phyloP scores from a whole-genome alignment of 192 early-diverging fungal species.

The Irineochytrium annulatum region DNA sequence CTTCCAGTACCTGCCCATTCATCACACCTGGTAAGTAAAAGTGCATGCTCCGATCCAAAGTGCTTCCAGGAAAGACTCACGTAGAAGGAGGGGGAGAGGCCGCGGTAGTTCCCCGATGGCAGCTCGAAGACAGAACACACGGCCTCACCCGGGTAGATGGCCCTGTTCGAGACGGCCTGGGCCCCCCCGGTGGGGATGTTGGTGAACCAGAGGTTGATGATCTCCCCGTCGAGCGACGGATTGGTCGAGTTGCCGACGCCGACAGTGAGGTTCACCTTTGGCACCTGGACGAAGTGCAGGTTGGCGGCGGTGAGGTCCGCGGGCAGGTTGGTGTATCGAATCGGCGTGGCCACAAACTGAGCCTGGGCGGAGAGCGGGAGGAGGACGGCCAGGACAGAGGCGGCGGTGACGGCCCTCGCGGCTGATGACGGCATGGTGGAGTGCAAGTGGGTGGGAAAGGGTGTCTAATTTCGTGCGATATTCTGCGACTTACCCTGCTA shows the following conservation, averaged over 20 bases:
- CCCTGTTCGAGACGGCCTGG: too few relatives aligned
- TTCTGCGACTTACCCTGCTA: not conserved
- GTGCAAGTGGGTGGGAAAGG: not conserved
- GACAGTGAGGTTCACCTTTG: not conserved
- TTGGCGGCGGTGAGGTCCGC: not conserved
- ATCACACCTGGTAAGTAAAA: too few relatives aligned
- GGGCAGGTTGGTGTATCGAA: too few relatives aligned
- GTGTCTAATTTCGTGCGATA: not conserved
- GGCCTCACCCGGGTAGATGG: too few relatives aligned
- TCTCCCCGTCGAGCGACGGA: not conserved
- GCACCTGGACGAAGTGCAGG: not conserved
- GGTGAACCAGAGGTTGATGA: not conserved
- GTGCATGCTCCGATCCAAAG: too few relatives aligned
- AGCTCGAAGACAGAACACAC: too few relatives aligned
- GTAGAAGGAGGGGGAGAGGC: too few relatives aligned
- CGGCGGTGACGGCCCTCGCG: slow-evolving; percentile 7
- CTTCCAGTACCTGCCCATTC: too few relatives aligned
- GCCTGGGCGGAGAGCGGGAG: too few relatives aligned
- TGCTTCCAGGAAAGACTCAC: too few relatives aligned
- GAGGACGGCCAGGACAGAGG: not conserved
- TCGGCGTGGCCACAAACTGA: too few relatives aligned
- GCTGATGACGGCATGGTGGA: slow-evolving; percentile 3
- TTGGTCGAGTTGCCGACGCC: not conserved
- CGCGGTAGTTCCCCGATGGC: too few relatives aligned
- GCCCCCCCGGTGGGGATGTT: not conserved